Conservation (phyloP, 495 filamentous ascomycete genomes). For the Hypoxylon fragiforme region DNA sequence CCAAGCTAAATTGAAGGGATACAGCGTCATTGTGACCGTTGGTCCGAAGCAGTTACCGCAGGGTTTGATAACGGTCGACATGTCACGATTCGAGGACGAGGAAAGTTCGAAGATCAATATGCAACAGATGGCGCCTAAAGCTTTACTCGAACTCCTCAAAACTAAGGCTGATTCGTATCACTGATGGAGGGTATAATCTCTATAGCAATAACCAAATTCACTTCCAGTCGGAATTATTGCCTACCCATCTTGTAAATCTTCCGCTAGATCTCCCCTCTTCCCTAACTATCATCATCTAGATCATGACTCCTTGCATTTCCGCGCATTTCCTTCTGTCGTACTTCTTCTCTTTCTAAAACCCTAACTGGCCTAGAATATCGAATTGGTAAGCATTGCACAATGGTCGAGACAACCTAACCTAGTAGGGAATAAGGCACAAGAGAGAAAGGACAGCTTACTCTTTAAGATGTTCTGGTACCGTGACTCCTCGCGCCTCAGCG, state of each 20-base stretch:
- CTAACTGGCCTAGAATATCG: constrained; percentile 14
- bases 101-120: constrained; percentile 11
- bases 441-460: constrained; percentile 20
- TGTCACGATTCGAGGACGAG: constrained; percentile 23
- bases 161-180: constrained; percentile 40
- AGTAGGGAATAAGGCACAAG: background rate
- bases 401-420: background rate
- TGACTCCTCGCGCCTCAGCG: constrained; percentile 61
- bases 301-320: constrained; percentile 13
- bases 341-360: constrained; percentile 30
- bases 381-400: background rate
- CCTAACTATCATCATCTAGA: constrained; percentile 23
- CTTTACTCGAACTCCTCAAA: constrained; percentile 40
- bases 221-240: background rate
- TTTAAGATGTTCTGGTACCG: constrained; percentile 49
- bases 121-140: constrained; percentile 40
- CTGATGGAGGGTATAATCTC: constrained; percentile 23
- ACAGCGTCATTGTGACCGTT: constrained; percentile 73
- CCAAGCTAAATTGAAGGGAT: constrained; percentile 72
- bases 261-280: too few relatives aligned
- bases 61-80: constrained; percentile 41
- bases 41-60: constrained; percentile 58
- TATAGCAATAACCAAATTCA: constrained; percentile 2
- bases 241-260: too few relatives aligned
- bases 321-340: constrained; percentile 18